phyloP scores from a whole-genome alignment of 2,329 filamentous ascomycete genomes.

The Lachnellula arida region DNA sequence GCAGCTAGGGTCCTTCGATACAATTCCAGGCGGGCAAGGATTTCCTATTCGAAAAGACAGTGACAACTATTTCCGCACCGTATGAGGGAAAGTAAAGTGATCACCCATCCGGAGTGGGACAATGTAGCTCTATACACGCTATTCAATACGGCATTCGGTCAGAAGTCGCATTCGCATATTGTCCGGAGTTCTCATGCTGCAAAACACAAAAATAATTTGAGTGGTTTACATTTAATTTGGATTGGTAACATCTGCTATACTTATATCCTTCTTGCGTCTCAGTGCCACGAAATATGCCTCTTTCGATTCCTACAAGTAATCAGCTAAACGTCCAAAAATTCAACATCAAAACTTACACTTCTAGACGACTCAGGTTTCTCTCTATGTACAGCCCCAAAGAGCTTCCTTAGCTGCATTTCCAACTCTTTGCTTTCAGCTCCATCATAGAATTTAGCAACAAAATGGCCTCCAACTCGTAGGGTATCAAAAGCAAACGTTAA shows the following conservation, averaged over 20 bases:
- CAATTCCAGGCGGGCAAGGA: too few relatives aligned
- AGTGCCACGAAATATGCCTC: constrained; percentile 85
- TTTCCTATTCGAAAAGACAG: too few relatives aligned
- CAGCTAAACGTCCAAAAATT: background rate
- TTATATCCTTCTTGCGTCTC: constrained; percentile 52
- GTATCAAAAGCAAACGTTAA: constrained; percentile 82
- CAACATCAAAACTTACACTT: constrained; percentile 52
- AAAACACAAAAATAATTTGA: background rate
- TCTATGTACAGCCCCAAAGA: constrained; percentile 76
- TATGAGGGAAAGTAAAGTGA: too few relatives aligned
- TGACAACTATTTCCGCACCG: too few relatives aligned
- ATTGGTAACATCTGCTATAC: constrained; percentile 5
- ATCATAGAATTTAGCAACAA: constrained; percentile 97
- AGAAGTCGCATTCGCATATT: background rate
- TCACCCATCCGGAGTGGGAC: too few relatives aligned
- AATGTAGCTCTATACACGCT: too few relatives aligned
- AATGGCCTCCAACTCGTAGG: constrained; percentile 76
- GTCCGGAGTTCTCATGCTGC: constrained; percentile 2
- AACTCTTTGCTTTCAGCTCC: constrained; percentile 78
- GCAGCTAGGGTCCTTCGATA: too few relatives aligned
- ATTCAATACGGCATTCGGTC: background rate
- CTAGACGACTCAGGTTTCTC: constrained; percentile 92
- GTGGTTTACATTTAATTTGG: background rate
- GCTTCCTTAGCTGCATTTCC: constrained; percentile 65
- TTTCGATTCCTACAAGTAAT: constrained; percentile 63